Percentiles rank a stretch among this genome's conserved stretches.
Evolutionary conservation across 345 rosid genomes (phyloP).

Genomic region (Euphorbia lathyris): DNA sequence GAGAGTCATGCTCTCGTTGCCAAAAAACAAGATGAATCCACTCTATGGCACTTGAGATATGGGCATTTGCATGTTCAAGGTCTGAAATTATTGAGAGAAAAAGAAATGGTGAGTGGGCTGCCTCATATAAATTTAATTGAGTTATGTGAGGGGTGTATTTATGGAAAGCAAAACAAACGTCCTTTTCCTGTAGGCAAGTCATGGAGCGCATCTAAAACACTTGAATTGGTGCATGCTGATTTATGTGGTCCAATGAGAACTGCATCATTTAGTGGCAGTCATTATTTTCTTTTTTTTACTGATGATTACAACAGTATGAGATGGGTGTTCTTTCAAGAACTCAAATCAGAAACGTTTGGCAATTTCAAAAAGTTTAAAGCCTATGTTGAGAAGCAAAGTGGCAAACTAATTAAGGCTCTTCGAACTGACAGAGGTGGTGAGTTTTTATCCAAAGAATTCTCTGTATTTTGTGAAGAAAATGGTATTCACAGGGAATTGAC

Average conservation of each 20-base stretch:
- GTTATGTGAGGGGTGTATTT: no score
- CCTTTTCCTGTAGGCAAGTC: no score
- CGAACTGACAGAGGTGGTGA: background rate
- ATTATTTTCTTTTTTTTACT: no score
- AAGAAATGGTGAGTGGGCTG: no score
- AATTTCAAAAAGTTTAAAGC: background rate
- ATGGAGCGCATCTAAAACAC: no score
- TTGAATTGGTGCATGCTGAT: no score
- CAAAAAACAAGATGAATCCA: background rate
- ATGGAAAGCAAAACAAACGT: no score
- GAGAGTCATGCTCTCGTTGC: background rate
- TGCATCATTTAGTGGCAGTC: no score
- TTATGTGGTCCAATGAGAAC: no score
- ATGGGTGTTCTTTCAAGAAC: background rate
- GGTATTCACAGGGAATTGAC: background rate
- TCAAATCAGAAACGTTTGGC: background rate
- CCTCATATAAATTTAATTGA: no score
- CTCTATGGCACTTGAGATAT: conserved; percentile 15
- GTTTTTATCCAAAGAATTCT: background rate
- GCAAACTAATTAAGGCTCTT: background rate
- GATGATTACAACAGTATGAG: background rate
- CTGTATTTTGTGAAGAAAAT: background rate
- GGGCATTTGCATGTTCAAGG: no score
- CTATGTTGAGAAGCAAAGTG: background rate
- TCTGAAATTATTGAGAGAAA: no score